These are phyloP conservation scores for Cyberlindnera xylosilytica DNA, from an alignment of 805 yeast species.

Conservation along the genomic window DNA sequence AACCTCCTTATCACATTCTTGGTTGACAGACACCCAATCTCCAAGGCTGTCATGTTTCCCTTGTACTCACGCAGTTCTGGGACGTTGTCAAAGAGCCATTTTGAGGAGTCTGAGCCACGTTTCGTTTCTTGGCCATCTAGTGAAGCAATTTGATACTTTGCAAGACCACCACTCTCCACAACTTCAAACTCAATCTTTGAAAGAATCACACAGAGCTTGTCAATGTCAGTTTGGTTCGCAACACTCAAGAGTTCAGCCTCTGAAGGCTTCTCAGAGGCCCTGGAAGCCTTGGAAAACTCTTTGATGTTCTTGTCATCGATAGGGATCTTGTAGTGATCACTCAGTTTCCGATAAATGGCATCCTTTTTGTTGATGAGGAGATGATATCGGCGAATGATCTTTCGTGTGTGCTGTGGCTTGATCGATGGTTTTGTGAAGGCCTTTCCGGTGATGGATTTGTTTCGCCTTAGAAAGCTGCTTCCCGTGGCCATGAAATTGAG, in stretches of 20 bases:
- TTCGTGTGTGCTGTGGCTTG: conserved; percentile 71
- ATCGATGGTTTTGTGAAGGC: conserved; percentile 41
- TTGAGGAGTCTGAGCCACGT: conserved; percentile 93
- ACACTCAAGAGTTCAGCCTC: conserved; percentile 18
- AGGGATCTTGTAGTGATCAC: conserved; percentile 16
- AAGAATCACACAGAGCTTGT: conserved; percentile 31
- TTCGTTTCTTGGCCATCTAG: conserved; percentile 72
- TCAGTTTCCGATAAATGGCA: conserved; percentile 35
- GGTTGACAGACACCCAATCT: conserved; percentile 78
- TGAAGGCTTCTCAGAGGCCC: conserved; percentile 12
- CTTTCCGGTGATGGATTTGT: conserved; percentile 29
- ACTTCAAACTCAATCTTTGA: conserved; percentile 63
- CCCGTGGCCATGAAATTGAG: conserved; percentile 2
- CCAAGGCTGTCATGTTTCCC: conserved; percentile 48
- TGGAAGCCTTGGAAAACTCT: conserved; percentile 7
- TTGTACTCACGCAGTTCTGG: conserved; percentile 29
- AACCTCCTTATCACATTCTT: conserved; percentile 56
- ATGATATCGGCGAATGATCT: conserved; percentile 76
- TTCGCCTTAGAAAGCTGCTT: conserved; percentile 17
- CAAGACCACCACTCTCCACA: conserved; percentile 67
- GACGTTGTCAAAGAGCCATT: conserved; percentile 72
- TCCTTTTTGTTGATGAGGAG: conserved; percentile 57
- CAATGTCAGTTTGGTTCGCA: conserved; percentile 14
- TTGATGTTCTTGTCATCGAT: conserved; percentile 27
- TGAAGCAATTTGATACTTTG: conserved; percentile 81